phyloP scores from a whole-genome alignment of 495 filamentous ascomycete genomes.

The Aspergillus affinis region DNA sequence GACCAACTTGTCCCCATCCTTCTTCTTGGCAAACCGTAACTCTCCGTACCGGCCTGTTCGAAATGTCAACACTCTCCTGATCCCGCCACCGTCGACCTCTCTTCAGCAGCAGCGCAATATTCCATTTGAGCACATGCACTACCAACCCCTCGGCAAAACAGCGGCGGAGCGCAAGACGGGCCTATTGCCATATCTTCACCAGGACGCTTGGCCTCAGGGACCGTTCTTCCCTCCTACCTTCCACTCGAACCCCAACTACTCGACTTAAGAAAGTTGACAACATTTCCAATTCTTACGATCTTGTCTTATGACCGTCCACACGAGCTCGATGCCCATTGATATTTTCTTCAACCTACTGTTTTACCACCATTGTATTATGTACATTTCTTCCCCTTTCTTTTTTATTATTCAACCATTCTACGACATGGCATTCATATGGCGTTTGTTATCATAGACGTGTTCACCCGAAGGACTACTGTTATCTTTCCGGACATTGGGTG shows the following conservation, averaged over 20 bases:
- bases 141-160: conserved; percentile 80
- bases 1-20: conserved; percentile 60
- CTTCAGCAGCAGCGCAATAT: conserved; percentile 68
- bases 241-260: conserved; percentile 41
- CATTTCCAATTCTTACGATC: conserved; percentile 8
- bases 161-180: conserved; percentile 76
- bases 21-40: conserved; percentile 60
- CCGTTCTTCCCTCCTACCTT: conserved; percentile 36
- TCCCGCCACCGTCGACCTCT: conserved; percentile 79
- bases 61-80: conserved; percentile 81
- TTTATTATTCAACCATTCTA: conserved; percentile 14
- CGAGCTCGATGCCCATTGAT: conserved; percentile 21
- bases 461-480: conserved; percentile 10
- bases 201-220: conserved; percentile 46
- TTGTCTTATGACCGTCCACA: conserved; percentile 23
- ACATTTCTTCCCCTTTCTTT: conserved; percentile 25
- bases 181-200: conserved; percentile 70
- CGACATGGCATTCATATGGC: conserved; percentile 33
- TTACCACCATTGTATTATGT: conserved; percentile 24
- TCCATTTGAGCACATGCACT: conserved; percentile 86
- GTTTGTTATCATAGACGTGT: conserved; percentile 33
- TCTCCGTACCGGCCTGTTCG: conserved; percentile 94
- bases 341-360: conserved; percentile 12
- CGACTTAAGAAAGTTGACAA: conserved; percentile 20
- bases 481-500: conserved; percentile 14